Evolutionary conservation across 306 rosid genomes (phyloP).

Genomic region (Lathyrus oleraceus): DNA sequence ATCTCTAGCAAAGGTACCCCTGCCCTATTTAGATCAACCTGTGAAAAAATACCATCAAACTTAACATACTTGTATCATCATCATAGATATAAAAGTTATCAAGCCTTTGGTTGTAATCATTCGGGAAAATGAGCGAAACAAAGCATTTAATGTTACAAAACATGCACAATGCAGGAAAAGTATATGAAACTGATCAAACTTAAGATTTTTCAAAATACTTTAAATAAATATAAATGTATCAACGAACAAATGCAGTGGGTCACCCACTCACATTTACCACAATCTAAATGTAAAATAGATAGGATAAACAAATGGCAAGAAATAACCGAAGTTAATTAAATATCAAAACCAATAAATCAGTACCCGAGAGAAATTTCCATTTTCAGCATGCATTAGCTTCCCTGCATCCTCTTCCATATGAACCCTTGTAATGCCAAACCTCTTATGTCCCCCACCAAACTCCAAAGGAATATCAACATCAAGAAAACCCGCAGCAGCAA

Average conservation of each 20-base stretch:
- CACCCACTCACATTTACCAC: neutral
- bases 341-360: neutral
- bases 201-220: neutral
- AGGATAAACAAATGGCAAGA: neutral
- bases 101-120: neutral
- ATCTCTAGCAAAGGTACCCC: constrained; percentile 98
- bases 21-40: constrained; percentile 98
- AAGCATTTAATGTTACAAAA: neutral
- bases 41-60: constrained; percentile 33
- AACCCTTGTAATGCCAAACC: constrained; percentile 93
- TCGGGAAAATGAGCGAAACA: constrained; percentile 17
- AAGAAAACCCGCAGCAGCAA: constrained; percentile 72
- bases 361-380: constrained; percentile 78
- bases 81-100: neutral
- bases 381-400: constrained; percentile 83
- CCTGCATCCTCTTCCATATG: constrained; percentile 99
- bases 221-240: neutral
- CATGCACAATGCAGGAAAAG: neutral
- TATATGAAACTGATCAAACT: neutral
- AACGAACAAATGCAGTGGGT: neutral
- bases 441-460: constrained; percentile 89
- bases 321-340: neutral
- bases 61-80: constrained; percentile 26
- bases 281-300: neutral
- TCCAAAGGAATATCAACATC: constrained; percentile 85